phyloP scores from a whole-genome alignment of 2,329 filamentous ascomycete species.

The Cytospora chrysosperma region DNA sequence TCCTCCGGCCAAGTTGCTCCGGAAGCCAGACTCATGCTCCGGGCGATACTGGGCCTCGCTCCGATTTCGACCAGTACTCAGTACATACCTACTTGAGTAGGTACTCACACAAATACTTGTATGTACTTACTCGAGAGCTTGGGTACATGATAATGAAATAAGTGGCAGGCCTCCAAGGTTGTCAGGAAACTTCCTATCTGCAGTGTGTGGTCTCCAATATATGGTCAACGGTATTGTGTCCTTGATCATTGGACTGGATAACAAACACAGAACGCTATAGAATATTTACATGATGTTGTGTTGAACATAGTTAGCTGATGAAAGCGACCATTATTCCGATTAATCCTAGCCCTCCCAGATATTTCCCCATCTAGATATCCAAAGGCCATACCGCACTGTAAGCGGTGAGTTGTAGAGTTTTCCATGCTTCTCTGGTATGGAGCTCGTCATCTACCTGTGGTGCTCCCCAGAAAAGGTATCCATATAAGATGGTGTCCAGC shows the following conservation, averaged over 20 bases:
- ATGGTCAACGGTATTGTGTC: neutral
- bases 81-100: too few species aligned
- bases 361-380: neutral
- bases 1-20: neutral
- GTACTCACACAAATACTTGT: neutral
- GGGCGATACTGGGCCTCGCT: neutral
- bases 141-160: neutral
- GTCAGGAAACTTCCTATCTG: neutral
- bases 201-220: neutral
- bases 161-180: neutral
- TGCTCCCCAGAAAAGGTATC: neutral
- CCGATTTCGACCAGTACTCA: too few species aligned
- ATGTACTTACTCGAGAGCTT: too few species aligned
- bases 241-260: neutral
- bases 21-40: neutral
- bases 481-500: neutral
- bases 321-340: too few species aligned
- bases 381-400: neutral
- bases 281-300: neutral
- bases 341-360: neutral
- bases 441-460: neutral
- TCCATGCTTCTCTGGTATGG: neutral
- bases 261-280: neutral
- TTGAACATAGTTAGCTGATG: neutral
- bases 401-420: neutral